Evolutionary conservation across 2,329 filamentous ascomycete species (phyloP).

Genomic region (Lasiodiplodia hormozganensis): DNA sequence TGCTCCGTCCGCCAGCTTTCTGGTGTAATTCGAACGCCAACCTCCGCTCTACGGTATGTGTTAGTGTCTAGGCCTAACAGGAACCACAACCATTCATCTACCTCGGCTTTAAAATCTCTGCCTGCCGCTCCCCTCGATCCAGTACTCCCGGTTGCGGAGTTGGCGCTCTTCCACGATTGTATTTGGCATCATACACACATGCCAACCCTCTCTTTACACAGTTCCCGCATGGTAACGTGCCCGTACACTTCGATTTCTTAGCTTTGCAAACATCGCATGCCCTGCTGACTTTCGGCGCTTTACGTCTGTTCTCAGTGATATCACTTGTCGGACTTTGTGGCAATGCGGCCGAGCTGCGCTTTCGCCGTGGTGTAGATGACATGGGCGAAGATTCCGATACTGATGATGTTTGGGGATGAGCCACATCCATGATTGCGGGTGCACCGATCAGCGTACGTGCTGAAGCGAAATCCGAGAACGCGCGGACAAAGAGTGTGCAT

Average conservation of each 20-base stretch:
- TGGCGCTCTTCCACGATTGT: slow-evolving; percentile 38
- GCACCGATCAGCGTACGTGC: neutral
- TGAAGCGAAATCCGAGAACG: neutral
- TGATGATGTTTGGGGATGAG: neutral
- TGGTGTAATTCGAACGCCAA: neutral
- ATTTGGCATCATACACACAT: slow-evolving; percentile 39
- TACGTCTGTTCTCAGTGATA: neutral
- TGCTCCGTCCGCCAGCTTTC: neutral
- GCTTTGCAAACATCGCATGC: slow-evolving; percentile 43
- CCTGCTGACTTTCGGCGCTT: slow-evolving; percentile 39
- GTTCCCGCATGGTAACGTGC: slow-evolving; percentile 38
- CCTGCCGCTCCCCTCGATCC: too few relatives aligned
- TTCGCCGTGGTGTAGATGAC: neutral
- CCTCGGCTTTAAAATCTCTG: neutral
- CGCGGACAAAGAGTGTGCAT: neutral
- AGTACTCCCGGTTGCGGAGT: slow-evolving; percentile 30
- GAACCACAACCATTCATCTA: neutral
- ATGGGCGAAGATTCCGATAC: neutral
- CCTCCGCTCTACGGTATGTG: neutral
- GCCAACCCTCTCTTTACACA: slow-evolving; percentile 33
- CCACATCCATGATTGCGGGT: neutral
- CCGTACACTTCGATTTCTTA: slow-evolving; percentile 41
- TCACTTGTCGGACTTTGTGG: neutral
- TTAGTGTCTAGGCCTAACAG: neutral
- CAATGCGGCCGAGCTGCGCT: neutral